Conservation (phyloP, 495 filamentous ascomycete genomes). For the Xylaria castorea region DNA sequence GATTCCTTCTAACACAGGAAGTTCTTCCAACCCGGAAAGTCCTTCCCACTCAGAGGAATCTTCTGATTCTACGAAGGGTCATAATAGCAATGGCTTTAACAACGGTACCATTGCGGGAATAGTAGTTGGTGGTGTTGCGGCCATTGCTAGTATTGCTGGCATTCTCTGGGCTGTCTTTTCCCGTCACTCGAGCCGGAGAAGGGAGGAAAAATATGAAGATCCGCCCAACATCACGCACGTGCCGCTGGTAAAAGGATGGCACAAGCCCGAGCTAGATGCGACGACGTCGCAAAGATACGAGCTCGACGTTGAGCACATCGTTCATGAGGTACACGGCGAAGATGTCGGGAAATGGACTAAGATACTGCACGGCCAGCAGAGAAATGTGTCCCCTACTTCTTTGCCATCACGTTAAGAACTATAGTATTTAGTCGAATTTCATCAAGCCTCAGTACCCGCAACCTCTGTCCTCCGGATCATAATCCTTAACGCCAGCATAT, state of each 20-base stretch:
- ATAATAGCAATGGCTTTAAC: slow-evolving; percentile 11
- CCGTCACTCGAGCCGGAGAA: not conserved
- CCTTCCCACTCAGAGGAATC: not conserved
- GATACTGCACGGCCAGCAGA: slow-evolving; percentile 2
- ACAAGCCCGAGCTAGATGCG: not conserved
- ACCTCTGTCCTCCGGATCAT: not conserved
- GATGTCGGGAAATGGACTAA: not conserved
- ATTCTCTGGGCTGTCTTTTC: not conserved
- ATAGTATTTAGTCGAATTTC: not conserved
- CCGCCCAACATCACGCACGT: not conserved
- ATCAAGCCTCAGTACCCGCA: not conserved
- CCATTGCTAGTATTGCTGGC: slow-evolving; percentile 31
- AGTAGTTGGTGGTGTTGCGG: slow-evolving; percentile 34
- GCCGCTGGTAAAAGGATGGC: not conserved
- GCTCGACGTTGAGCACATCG: not conserved
- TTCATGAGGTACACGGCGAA: slow-evolving; percentile 8
- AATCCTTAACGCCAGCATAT: not conserved
- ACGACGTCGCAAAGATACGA: not conserved
- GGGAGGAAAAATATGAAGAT: not conserved
- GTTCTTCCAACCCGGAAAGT: not conserved
- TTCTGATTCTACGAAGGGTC: not conserved
- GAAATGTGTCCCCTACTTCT: slow-evolving; percentile 29
- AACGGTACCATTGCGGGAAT: not conserved
- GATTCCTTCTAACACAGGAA: not conserved
- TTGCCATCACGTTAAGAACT: not conserved